Base-by-base conservation (phyloP, 108 stramenopile genomes). In the Nitzschia putrida region DNA sequence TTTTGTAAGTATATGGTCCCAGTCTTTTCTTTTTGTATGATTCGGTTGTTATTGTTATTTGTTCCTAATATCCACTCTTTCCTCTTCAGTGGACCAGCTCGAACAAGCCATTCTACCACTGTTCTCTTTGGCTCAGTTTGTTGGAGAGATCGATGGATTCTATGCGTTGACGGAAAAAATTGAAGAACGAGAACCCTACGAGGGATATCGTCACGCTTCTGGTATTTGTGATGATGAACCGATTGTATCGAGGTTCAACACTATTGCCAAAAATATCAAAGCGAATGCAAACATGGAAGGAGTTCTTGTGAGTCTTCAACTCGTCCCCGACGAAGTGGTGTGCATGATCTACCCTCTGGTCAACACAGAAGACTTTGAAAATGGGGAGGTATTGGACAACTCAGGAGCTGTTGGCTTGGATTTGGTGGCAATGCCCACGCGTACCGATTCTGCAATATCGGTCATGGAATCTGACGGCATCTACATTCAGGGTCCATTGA, bases 401-500 rank as follows among this genome's bases (percentile, higher is more conserved):
- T 68, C 50, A 12, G 65, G 21, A 24, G 71, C 66, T 1, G 16
- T 53, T 16, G 80, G 80, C 10, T 63, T 65, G 8, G 80, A 81
- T 54, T 41, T 81, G 12, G 13, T 81, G 8, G 53, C 14, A 13
- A 66, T 74, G 51, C 80, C 80, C 3, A 16, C 16, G 13, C 29
- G 71, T 1, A 69, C 8, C 12, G 51, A 47, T 29, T 66, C 63
- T 49, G 58, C 69, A 2, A 12, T 61, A n/a, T 76, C 78, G 12
- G 75, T 78, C 0, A 60, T 87, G 0, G 56, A 55, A 0, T 50
- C 59, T 12, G 55, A 75, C 16, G 80, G 66, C 3, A 74, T 85
- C 18, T 75, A 80, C 40, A 81, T 80, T 60, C 82, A 81, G 14
- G 86, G 86, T 7, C 86, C 86, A 1, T 42, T 87, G 14, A 67